Conservation (phyloP, 1,284 basidiomycete genomes). For the Lignosus rhinocerotis region DNA sequence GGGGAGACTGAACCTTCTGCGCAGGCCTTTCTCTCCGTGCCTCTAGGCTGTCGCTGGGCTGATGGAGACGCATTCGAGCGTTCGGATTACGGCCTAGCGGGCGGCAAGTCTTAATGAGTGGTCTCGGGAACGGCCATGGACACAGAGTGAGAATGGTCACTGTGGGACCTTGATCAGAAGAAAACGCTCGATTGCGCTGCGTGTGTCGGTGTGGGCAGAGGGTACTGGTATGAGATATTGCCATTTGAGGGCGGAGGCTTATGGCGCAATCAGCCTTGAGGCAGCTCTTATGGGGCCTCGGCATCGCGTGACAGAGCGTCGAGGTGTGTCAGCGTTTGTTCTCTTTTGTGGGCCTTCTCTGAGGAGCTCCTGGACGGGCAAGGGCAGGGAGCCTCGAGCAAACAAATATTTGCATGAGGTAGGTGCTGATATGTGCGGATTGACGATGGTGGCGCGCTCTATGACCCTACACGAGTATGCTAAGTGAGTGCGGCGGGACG, state of each 20-base stretch:
- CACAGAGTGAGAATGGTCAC: neutral
- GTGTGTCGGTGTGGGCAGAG: constrained; percentile 26
- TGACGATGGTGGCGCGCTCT: constrained; percentile 20
- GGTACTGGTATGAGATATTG: constrained; percentile 18
- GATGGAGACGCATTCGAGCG: constrained; percentile 1
- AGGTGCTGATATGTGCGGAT: constrained; percentile 21
- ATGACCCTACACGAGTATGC: constrained; percentile 1
- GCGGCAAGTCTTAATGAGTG: constrained; percentile 8
- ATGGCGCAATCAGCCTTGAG: constrained; percentile 29
- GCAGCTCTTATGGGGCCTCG: constrained; percentile 11
- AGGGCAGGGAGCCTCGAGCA: neutral
- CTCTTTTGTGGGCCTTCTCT: neutral
- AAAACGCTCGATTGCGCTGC: constrained; percentile 7
- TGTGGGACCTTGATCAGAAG: constrained; percentile 13
- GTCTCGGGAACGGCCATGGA: constrained; percentile 20
- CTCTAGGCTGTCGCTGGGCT: neutral
- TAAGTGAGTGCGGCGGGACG: neutral
- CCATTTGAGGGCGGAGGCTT: constrained; percentile 14
- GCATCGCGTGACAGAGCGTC: constrained; percentile 18
- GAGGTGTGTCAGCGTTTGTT: constrained; percentile 15
- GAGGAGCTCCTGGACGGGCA: constrained; percentile 1
- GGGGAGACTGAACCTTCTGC: constrained; percentile 5
- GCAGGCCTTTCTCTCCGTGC: neutral
- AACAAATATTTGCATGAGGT: too few species aligned
- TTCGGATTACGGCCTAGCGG: constrained; percentile 15